These are phyloP conservation scores for Basidiobolus meristosporus DNA, from an alignment of 371 early-diverging fungal species.

Conservation along the genomic window DNA sequence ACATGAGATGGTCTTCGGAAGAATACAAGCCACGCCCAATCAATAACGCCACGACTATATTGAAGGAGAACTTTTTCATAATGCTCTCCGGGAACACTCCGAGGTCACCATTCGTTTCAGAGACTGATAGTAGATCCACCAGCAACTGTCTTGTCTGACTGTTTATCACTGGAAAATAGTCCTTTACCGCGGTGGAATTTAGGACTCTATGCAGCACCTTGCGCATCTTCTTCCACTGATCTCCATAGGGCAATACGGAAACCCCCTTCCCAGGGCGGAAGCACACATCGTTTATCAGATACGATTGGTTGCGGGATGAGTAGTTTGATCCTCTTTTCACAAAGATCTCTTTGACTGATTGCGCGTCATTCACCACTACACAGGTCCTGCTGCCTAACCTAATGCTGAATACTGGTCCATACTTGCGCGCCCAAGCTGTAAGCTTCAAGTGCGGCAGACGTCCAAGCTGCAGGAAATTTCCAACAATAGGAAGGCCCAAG, in stretches of 20 bases:
- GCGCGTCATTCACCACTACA: not conserved
- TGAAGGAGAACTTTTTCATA: not conserved
- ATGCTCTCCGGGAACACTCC: not conserved
- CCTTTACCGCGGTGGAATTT: not conserved
- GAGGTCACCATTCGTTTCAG: not conserved
- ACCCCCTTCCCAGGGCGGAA: not conserved
- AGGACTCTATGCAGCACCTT: not conserved
- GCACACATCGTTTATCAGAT: not conserved
- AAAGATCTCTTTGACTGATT: not conserved
- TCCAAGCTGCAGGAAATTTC: not conserved
- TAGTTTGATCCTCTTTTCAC: slow-evolving; percentile 1
- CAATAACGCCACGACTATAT: not conserved
- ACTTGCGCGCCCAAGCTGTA: not conserved
- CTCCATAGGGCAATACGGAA: not conserved
- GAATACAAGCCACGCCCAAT: not conserved
- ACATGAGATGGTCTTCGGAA: not conserved
- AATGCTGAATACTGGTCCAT: not conserved
- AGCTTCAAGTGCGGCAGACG: not conserved
- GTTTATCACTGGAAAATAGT: not conserved
- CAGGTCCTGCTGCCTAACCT: not conserved
- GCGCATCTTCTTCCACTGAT: slow-evolving; percentile 1
- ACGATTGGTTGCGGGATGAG: not conserved
- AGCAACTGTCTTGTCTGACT: not conserved
- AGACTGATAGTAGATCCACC: not conserved
- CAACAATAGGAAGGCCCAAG: not conserved